Conservation (phyloP, 164 flowering plant species). For the Magnolia kwangsiensis region DNA sequence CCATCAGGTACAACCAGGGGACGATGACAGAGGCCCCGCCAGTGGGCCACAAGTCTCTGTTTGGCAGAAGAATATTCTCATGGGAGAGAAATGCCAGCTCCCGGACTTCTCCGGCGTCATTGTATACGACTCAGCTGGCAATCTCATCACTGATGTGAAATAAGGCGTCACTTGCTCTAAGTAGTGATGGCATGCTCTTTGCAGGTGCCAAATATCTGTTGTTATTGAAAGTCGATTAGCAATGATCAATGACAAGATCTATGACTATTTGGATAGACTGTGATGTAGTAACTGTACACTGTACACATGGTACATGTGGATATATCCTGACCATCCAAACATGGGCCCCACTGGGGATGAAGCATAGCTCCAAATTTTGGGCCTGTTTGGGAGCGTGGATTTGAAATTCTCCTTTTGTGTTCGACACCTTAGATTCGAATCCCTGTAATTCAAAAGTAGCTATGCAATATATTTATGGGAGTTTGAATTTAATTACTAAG, state of each 20-base stretch:
- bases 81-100: constrained; percentile 86
- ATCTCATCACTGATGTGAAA: constrained; percentile 30
- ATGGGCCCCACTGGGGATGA: too few species aligned
- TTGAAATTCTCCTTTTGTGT: too few species aligned
- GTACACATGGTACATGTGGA: not conserved
- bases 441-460: too few species aligned
- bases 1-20: constrained; percentile 2
- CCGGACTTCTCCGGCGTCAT: constrained; percentile 87
- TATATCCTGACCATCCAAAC: too few species aligned
- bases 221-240: not conserved
- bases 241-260: too few species aligned
- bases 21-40: constrained; percentile 1
- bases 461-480: too few species aligned
- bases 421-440: too few species aligned
- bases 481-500: too few species aligned
- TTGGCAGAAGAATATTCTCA: constrained; percentile 83
- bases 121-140: constrained; percentile 64
- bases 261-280: not conserved
- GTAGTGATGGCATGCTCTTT: not conserved
- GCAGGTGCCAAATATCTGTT: not conserved
- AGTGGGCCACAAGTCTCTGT: constrained; percentile 32
- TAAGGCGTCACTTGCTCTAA: not conserved
- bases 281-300: not conserved
- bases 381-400: too few species aligned
- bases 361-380: too few species aligned